phyloP scores from a whole-genome alignment of 2,329 filamentous ascomycete species.

The Seiridium cupressi region DNA sequence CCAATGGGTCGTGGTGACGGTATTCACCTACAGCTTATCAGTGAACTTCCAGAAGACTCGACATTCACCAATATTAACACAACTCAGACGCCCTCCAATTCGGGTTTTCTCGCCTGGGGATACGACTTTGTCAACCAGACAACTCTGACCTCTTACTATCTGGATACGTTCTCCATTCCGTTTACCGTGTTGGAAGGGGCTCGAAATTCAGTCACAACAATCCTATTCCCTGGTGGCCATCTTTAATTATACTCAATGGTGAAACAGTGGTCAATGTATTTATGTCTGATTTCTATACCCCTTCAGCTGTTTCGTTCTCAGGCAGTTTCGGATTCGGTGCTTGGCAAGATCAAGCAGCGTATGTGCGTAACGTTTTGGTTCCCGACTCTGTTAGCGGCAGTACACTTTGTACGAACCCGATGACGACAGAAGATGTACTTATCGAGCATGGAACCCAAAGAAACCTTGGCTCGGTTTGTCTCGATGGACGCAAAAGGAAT shows the following conservation, averaged over 20 bases:
- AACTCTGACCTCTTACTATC: slow-evolving; percentile 22
- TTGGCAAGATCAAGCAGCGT: slow-evolving; percentile 35
- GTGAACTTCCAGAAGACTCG: slow-evolving; percentile 17
- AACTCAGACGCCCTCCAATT: slow-evolving; percentile 31
- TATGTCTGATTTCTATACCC: slow-evolving; percentile 7
- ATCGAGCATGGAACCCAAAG: slow-evolving; percentile 34
- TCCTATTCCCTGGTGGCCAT: slow-evolving; percentile 20
- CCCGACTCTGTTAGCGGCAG: slow-evolving; percentile 24
- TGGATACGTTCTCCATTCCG: slow-evolving; percentile 24
- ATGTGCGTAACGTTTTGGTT: slow-evolving; percentile 32
- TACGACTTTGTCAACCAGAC: slow-evolving; percentile 34
- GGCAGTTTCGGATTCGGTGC: slow-evolving; percentile 39
- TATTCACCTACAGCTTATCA: slow-evolving; percentile 21
- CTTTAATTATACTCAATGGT: slow-evolving; percentile 27
- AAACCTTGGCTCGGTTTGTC: slow-evolving; percentile 33
- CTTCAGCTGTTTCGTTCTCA: slow-evolving; percentile 12
- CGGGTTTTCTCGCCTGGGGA: slow-evolving; percentile 30
- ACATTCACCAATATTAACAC: slow-evolving; percentile 32
- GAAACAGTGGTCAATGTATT: slow-evolving; percentile 16
- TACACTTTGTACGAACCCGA: slow-evolving; percentile 27
- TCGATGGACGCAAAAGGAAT: slow-evolving; percentile 40
- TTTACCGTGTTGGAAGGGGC: slow-evolving; percentile 26
- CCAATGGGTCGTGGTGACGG: background rate
- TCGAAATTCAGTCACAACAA: slow-evolving; percentile 37
- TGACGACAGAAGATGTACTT: slow-evolving; percentile 24